phyloP scores from a whole-genome alignment of 1,284 basidiomycete species.

The Ustilago vetiveriae region DNA sequence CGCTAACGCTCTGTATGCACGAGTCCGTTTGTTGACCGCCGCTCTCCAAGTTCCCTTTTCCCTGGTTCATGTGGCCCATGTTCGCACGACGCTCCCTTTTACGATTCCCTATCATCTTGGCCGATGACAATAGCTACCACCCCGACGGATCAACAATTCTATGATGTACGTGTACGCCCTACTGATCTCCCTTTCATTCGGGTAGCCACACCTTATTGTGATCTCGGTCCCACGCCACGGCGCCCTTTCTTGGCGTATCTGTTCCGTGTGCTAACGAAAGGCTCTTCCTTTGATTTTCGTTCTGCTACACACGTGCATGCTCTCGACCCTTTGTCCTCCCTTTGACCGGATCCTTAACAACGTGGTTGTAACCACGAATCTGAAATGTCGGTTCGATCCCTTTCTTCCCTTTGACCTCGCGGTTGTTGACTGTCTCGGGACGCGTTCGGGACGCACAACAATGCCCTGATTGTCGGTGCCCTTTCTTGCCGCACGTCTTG shows the following conservation, averaged over 20 bases:
- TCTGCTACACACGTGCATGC: not conserved
- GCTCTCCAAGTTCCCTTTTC: not conserved
- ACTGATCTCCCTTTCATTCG: not conserved
- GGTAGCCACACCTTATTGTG: not conserved
- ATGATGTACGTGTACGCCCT: conserved; percentile 41
- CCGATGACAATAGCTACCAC: conserved; percentile 49
- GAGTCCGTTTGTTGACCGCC: conserved; percentile 8
- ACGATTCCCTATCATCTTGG: conserved; percentile 1
- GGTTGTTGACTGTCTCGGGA: no score
- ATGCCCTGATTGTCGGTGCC: no score
- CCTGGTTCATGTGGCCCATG: not conserved
- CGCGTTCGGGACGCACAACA: no score
- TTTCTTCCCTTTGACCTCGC: no score
- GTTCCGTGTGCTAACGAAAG: not conserved
- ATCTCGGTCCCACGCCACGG: not conserved
- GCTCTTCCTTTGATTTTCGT: not conserved
- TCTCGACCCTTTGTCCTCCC: no score
- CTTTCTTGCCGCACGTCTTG: no score
- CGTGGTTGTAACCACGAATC: no score
- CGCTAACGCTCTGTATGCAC: not conserved
- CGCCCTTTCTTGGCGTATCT: not conserved
- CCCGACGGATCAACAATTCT: conserved; percentile 61
- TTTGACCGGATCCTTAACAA: no score
- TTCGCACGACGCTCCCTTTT: not conserved
- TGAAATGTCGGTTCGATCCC: no score